These are phyloP conservation scores for Cystobasidium tubakii DNA, from an alignment of 768 basidiomycete genomes.

Conservation along the genomic window DNA sequence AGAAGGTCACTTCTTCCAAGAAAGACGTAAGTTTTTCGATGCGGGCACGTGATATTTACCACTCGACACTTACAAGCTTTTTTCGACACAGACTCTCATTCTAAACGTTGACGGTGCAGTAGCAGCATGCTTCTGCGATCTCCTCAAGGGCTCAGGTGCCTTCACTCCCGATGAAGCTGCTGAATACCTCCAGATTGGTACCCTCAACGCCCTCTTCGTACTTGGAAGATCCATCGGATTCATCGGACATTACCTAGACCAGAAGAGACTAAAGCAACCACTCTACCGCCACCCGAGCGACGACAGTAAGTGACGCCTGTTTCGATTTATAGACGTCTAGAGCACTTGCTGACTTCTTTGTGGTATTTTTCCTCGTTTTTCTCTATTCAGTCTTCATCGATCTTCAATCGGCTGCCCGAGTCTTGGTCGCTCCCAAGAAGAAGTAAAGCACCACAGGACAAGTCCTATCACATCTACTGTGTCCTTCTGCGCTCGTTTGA, in stretches of 20 bases:
- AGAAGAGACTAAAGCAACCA: constrained; percentile 62
- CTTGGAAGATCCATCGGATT: constrained; percentile 96
- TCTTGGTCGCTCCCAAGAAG: constrained; percentile 45
- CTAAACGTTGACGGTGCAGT: constrained; percentile 86
- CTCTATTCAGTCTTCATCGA: constrained; percentile 73
- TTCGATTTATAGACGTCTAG: neutral
- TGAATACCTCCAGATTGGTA: constrained; percentile 88
- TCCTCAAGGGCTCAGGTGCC: constrained; percentile 82
- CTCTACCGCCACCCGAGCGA: constrained; percentile 56
- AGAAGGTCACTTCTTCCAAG: constrained; percentile 95
- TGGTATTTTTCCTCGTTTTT: neutral
- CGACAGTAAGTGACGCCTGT: neutral
- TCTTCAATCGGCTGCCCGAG: constrained; percentile 53
- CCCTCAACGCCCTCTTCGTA: constrained; percentile 93
- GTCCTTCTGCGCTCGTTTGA: neutral
- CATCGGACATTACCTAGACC: constrained; percentile 70
- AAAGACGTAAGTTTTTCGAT: constrained; percentile 80
- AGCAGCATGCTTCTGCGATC: constrained; percentile 74
- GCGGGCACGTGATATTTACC: too few species aligned
- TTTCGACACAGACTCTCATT: constrained; percentile 61
- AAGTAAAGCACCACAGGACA: neutral
- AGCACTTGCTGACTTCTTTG: neutral
- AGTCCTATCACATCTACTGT: neutral
- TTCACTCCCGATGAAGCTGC: constrained; percentile 94
- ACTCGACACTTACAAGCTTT: neutral